Percentiles rank a stretch among this genome's conserved stretches.
Conservation (phyloP, 768 basidiomycete species). For the Russula vinacea region DNA sequence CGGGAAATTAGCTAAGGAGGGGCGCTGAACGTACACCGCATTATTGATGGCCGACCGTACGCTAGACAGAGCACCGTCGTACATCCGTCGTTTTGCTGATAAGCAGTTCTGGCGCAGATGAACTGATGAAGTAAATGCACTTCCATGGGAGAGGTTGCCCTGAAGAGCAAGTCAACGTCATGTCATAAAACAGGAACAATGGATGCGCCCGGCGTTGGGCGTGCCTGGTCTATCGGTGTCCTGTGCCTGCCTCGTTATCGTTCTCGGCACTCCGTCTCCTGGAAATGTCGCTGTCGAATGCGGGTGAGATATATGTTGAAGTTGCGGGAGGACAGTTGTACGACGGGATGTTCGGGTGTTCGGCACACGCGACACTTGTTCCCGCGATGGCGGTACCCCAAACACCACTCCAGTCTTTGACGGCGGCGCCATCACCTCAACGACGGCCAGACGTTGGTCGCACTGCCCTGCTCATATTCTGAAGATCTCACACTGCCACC, state of each 20-base stretch:
- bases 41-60: not conserved
- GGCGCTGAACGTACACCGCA: not conserved
- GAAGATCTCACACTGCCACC: not conserved
- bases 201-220: not conserved
- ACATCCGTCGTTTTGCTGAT: not conserved
- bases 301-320: not conserved
- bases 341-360: not conserved
- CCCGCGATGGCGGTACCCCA: not conserved
- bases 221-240: not conserved
- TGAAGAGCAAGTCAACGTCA: not conserved
- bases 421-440: not conserved
- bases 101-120: not conserved
- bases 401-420: not conserved
- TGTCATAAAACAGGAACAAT: not conserved
- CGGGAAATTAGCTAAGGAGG: not conserved
- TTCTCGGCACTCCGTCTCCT: not conserved
- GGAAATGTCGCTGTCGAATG: not conserved
- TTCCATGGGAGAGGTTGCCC: not conserved
- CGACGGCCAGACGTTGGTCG: not conserved
- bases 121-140: not conserved
- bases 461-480: not conserved
- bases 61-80: not conserved
- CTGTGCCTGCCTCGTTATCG: not conserved
- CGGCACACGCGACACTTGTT: not conserved
- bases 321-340: not conserved